Conservation (phyloP, 805 yeast genomes). For the Lipomyces sp. region DNA sequence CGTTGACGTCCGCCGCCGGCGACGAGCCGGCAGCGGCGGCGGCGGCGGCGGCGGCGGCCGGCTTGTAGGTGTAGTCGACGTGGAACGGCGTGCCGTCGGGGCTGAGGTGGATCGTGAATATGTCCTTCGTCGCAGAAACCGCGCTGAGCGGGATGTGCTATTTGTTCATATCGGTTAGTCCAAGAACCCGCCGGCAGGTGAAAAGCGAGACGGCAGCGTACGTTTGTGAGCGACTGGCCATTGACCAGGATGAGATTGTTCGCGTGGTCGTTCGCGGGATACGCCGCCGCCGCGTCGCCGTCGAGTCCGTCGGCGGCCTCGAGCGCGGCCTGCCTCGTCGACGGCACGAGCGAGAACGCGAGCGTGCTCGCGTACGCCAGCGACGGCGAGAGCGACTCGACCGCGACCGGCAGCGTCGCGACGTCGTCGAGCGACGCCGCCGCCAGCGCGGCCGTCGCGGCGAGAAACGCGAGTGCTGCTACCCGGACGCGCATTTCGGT, state of each 20-base stretch:
- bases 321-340: slow-evolving; percentile 1
- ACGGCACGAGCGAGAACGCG: slow-evolving; percentile 2
- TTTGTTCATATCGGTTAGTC: too few relatives aligned
- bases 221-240: slow-evolving; percentile 12
- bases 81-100: slow-evolving; percentile 18
- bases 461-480: too few relatives aligned
- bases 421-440: too few relatives aligned
- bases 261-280: background rate
- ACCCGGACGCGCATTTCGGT: too few relatives aligned
- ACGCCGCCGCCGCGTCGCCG: background rate
- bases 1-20: background rate
- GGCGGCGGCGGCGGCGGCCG: background rate
- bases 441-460: too few relatives aligned
- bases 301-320: background rate
- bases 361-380: background rate
- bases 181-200: too few relatives aligned
- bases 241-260: slow-evolving; percentile 1
- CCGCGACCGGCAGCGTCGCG: background rate
- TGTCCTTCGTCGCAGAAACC: slow-evolving; percentile 1
- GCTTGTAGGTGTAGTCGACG: slow-evolving; percentile 13
- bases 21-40: background rate
- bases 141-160: slow-evolving; percentile 8
- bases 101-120: slow-evolving; percentile 8
- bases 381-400: slow-evolving; percentile 1
- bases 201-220: background rate